Evolutionary conservation across 1,284 basidiomycete genomes (phyloP).

Genomic region (Porodaedalea pini): DNA sequence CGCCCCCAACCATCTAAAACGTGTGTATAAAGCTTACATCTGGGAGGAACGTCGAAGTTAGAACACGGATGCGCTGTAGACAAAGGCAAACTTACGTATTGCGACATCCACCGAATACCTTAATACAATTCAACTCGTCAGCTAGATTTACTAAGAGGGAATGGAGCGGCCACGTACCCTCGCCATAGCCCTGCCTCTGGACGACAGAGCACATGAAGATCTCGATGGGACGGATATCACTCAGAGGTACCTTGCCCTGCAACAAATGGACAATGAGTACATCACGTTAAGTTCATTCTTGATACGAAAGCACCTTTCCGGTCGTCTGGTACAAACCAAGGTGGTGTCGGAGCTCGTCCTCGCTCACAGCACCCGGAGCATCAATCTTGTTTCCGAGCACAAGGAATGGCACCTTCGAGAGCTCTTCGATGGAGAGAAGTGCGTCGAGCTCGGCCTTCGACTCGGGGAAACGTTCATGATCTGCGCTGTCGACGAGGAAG

Average conservation of each 20-base stretch:
- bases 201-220: slow-evolving; percentile 99
- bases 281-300: background rate
- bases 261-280: slow-evolving; percentile 8
- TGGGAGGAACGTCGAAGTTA: background rate
- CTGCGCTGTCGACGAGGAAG: slow-evolving; percentile 97
- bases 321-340: slow-evolving; percentile 98
- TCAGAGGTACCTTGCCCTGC: slow-evolving; percentile 94
- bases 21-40: slow-evolving; percentile 1
- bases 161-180: slow-evolving; percentile 51
- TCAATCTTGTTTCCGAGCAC: slow-evolving; percentile 99
- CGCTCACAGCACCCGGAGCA: slow-evolving; percentile 94
- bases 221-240: slow-evolving; percentile 97
- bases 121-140: slow-evolving; percentile 12
- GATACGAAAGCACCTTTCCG: slow-evolving; percentile 73
- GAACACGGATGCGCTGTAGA: background rate
- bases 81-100: slow-evolving; percentile 67
- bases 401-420: slow-evolving; percentile 96
- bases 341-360: slow-evolving; percentile 95
- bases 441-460: slow-evolving; percentile 97
- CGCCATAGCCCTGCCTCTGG: slow-evolving; percentile 97
- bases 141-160: background rate
- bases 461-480: slow-evolving; percentile 94
- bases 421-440: slow-evolving; percentile 90
- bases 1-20: slow-evolving; percentile 1
- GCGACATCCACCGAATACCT: slow-evolving; percentile 97